Base-by-base conservation (phyloP, 2,329 filamentous ascomycete genomes). In the Ascochyta pisi region DNA sequence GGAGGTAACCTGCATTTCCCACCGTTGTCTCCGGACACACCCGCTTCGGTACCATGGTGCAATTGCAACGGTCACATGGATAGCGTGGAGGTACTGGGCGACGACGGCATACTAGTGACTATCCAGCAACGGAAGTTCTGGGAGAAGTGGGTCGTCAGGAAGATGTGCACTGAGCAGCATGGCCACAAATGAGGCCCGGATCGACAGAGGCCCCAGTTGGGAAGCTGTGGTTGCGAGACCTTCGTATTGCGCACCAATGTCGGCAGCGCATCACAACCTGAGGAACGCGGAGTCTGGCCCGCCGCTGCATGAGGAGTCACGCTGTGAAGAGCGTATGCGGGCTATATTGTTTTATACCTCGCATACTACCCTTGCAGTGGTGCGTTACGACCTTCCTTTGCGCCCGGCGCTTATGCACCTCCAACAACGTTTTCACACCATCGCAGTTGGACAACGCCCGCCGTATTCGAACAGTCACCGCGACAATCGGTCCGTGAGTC, bases 61-160 rank as follows among this genome's bases (percentile, higher is more conserved):
- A 79, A 76, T 56, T 81, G 79, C 67, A 74, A 73, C 54, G 73
- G 69, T 29, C 74, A 73, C 67, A 65, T 76, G 48, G 74, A 78
- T 41, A 76, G 70, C 49, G 72, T 76, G 7, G 80, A 82, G 24
- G 75, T 77, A 22, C 68, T 84, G 6, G 77, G 74, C 15, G 83
- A 84, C 61, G 77, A 84, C 60, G 82, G 82, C 1, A 56, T 73
- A 3, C 69, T 67, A 35, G 81, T 84, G 4, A 77, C 74, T n/a
- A 78, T 79, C 58, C 64, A 70, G 33, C 81, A 84, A 62, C 77
- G 83, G 47, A 84, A 83, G 62, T 74, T 78, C 49, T 85, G 82
- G 83, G 82, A 85, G 68, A 79, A 78, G 61, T 85, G 83, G 83
- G 80, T 82, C 12, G 65, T 83, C 12, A 71, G 80, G 42, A 71